Evolutionary conservation across 1,284 basidiomycete species (phyloP).

Genomic region (Cystobasidium sp.): DNA sequence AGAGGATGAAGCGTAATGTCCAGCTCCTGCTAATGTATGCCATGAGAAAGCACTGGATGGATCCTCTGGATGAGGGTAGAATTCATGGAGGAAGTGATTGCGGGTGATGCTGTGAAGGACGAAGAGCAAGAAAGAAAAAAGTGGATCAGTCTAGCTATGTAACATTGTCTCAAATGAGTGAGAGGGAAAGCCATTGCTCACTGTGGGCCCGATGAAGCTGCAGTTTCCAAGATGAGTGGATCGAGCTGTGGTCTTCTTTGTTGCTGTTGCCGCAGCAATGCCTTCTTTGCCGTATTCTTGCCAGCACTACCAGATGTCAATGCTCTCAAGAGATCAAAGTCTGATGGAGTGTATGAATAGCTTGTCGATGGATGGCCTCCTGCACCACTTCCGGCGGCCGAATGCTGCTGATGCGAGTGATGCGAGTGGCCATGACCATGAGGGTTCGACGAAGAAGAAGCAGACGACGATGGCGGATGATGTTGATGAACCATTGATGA

Average conservation of each 20-base stretch:
- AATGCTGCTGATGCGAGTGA: neutral
- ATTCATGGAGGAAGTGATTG: slow-evolving; percentile 55
- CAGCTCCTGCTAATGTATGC: neutral
- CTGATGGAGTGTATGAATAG: slow-evolving; percentile 30
- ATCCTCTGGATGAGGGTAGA: slow-evolving; percentile 49
- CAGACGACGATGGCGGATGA: neutral
- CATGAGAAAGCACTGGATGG: slow-evolving; percentile 36
- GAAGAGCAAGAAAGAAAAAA: neutral
- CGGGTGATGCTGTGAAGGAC: slow-evolving; percentile 50
- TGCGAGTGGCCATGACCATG: neutral
- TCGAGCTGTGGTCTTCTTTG: slow-evolving; percentile 50
- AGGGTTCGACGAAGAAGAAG: slow-evolving; percentile 1
- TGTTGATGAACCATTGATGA: slow-evolving; percentile 9
- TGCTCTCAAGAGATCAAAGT: slow-evolving; percentile 39
- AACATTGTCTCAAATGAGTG: neutral
- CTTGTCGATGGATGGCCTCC: neutral
- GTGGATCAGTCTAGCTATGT: neutral
- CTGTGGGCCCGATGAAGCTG: slow-evolving; percentile 51
- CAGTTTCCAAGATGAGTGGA: slow-evolving; percentile 53
- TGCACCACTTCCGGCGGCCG: neutral
- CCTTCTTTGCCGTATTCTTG: slow-evolving; percentile 14
- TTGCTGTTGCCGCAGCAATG: slow-evolving; percentile 1
- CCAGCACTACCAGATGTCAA: slow-evolving; percentile 20
- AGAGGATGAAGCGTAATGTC: neutral
- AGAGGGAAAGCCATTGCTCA: slow-evolving; percentile 41